phyloP scores from a whole-genome alignment of 129 eudicot species.

The Dittrichia graveolens region DNA sequence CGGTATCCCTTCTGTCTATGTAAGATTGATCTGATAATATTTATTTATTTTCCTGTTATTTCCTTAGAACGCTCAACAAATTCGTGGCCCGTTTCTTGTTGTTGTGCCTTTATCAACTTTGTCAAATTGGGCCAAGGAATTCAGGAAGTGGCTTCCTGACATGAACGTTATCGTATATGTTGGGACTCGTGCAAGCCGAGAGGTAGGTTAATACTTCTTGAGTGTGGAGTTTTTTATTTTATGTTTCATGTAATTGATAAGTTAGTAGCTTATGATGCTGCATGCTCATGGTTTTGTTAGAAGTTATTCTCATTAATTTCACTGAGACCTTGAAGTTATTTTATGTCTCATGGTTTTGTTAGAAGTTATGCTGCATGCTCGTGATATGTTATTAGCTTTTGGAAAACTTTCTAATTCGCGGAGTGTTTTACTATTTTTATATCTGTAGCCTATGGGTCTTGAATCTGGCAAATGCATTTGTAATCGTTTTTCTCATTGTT shows the following conservation, averaged over 20 bases:
- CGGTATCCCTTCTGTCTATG: too few species aligned
- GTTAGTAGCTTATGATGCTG: not conserved
- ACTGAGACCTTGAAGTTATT: not conserved
- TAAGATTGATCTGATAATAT: slow-evolving; percentile 1
- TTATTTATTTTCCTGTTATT: slow-evolving; percentile 17
- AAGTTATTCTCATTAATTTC: not conserved
- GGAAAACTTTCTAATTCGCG: too few species aligned
- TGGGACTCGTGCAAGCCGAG: slow-evolving; percentile 99
- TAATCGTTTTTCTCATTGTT: too few species aligned
- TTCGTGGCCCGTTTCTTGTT: slow-evolving; percentile 97
- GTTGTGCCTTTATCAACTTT: slow-evolving; percentile 96
- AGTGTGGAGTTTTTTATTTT: not conserved
- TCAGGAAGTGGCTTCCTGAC: slow-evolving; percentile 92
- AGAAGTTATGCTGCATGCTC: too few species aligned
- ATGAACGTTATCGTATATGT: slow-evolving; percentile 96
- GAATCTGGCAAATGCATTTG: too few species aligned
- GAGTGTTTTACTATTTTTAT: too few species aligned
- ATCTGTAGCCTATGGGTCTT: too few species aligned
- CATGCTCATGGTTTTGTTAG: not conserved
- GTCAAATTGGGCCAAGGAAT: slow-evolving; percentile 99
- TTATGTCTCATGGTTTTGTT: not conserved
- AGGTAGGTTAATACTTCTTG: slow-evolving; percentile 48
- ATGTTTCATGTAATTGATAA: not conserved
- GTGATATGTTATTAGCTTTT: too few species aligned
- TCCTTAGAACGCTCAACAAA: slow-evolving; percentile 88